Percentiles rank a stretch among this genome's conserved stretches.
These are phyloP conservation scores for Magnusiomyces paraingens DNA, from an alignment of 1,139 yeast genomes.

Conservation along the genomic window DNA sequence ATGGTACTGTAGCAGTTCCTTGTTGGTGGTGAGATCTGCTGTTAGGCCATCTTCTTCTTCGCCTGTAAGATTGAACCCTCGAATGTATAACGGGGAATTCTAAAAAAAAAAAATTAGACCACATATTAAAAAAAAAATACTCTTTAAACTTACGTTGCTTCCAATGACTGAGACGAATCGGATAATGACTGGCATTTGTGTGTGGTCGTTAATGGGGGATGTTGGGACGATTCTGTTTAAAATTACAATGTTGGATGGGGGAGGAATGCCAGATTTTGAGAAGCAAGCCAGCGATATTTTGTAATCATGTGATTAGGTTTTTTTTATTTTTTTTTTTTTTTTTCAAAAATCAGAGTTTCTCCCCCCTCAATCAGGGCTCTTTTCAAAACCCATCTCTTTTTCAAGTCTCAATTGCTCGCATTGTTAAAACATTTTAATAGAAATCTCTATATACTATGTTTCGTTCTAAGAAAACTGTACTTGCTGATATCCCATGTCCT, in stretches of 20 bases:
- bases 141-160: constrained; percentile 24
- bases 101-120: constrained; percentile 6
- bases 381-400: too few relatives aligned
- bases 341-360: not conserved
- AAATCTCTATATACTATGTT: too few relatives aligned
- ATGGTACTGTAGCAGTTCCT: constrained; percentile 29
- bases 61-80: constrained; percentile 18
- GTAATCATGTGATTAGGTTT: not conserved
- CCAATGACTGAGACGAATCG: constrained; percentile 30
- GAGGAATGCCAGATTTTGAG: not conserved
- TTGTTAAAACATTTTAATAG: too few relatives aligned
- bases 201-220: not conserved
- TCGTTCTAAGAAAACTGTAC: too few relatives aligned
- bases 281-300: not conserved
- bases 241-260: not conserved
- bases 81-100: constrained; percentile 29
- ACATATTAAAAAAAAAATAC: too few relatives aligned
- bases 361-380: too few relatives aligned
- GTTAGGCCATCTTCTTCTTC: constrained; percentile 5
- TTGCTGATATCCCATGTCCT: too few relatives aligned
- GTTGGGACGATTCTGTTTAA: not conserved
- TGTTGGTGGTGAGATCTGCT: constrained; percentile 15
- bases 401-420: too few relatives aligned
- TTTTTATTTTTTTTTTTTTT: not conserved
- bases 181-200: constrained; percentile 23